Percentiles rank a stretch among this genome's conserved stretches.
Conservation (phyloP, 345 rosid species). For the Ailanthus altissimus region DNA sequence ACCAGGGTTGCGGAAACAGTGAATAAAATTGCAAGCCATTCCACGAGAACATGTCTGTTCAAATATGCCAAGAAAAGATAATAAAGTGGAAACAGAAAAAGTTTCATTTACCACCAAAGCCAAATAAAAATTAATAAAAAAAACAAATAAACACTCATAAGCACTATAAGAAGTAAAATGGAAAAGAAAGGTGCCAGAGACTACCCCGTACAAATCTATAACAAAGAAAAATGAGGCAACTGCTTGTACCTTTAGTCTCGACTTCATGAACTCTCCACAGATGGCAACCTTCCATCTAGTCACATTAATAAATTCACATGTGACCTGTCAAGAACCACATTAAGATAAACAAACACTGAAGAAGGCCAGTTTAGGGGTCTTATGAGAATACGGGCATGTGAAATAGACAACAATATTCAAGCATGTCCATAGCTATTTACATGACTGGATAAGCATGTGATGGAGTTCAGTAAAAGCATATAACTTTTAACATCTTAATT, state of each 20-base stretch:
- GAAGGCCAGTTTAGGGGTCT: constrained; percentile 5
- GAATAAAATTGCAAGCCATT: constrained; percentile 89
- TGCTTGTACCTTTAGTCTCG: constrained; percentile 64
- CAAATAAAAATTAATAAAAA: not conserved
- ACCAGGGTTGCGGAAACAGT: constrained; percentile 96
- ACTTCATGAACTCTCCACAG: constrained; percentile 95
- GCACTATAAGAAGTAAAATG: constrained; percentile 3
- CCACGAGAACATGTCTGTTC: constrained; percentile 93
- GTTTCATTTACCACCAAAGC: not conserved
- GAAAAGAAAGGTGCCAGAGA: constrained; percentile 17
- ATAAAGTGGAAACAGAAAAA: constrained; percentile 4
- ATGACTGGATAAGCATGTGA: constrained; percentile 3
- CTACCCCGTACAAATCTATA: constrained; percentile 5
- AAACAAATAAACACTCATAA: too few relatives aligned
- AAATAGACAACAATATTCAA: not conserved
- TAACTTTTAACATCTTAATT: not conserved
- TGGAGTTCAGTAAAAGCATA: not conserved
- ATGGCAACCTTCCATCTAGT: constrained; percentile 92
- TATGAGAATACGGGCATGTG: not conserved
- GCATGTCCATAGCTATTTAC: not conserved
- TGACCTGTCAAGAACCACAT: constrained; percentile 50
- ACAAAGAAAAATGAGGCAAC: not conserved
- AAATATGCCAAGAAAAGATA: constrained; percentile 17
- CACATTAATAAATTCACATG: constrained; percentile 82
- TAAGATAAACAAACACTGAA: not conserved